Evolutionary conservation across 371 early-diverging fungal genomes (phyloP).

Genomic region (Apophysomyces ossiformis): DNA sequence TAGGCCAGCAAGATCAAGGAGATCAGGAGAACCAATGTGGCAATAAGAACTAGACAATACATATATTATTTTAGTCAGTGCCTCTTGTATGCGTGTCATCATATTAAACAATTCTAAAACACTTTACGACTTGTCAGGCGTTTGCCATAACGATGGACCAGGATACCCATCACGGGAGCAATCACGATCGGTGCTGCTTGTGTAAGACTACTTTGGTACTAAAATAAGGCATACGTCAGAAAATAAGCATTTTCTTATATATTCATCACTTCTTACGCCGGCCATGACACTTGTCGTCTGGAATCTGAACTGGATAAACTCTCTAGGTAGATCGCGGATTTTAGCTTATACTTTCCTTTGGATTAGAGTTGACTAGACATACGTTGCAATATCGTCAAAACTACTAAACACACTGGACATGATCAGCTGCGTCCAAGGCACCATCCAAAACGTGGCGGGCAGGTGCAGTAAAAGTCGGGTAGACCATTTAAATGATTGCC

Average conservation of each 20-base stretch:
- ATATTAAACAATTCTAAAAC: too few relatives aligned
- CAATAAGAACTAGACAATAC: conserved; percentile 33
- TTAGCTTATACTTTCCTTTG: neutral
- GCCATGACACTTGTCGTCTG: conserved; percentile 49
- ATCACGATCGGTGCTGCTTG: conserved; percentile 57
- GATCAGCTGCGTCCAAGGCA: conserved; percentile 45
- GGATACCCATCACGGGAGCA: conserved; percentile 57
- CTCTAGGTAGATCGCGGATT: conserved; percentile 16
- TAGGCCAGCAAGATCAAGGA: conserved; percentile 42
- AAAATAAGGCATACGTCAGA: neutral
- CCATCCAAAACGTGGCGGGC: conserved; percentile 53
- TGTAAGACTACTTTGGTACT: conserved; percentile 62
- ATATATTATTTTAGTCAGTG: neutral
- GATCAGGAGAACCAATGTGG: conserved; percentile 37
- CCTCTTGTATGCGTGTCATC: too few relatives aligned
- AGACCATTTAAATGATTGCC: conserved; percentile 28
- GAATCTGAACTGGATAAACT: conserved; percentile 51
- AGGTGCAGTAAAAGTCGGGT: conserved; percentile 31
- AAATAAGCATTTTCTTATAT: too few relatives aligned
- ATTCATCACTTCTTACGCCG: conserved; percentile 32
- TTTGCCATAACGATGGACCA: conserved; percentile 58
- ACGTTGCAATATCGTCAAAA: conserved; percentile 56
- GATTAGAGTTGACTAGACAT: neutral
- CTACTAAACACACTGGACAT: conserved; percentile 55
- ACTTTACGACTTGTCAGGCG: conserved; percentile 43